Conservation (phyloP, 345 rosid species). For the Euclidium syriacum region DNA sequence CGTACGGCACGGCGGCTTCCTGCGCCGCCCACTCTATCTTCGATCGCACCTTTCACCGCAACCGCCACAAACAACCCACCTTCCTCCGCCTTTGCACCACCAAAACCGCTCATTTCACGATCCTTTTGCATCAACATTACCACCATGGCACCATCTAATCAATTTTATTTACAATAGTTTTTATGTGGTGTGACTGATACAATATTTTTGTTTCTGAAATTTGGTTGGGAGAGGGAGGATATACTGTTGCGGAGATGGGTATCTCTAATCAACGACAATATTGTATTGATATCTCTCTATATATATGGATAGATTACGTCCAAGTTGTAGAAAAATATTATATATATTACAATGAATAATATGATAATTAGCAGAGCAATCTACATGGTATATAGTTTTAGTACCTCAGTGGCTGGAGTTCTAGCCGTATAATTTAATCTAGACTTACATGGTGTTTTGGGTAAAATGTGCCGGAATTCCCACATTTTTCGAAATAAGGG, state of each 20-base stretch:
- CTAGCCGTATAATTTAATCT: not conserved
- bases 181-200: not conserved
- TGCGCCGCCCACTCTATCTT: conserved; percentile 40
- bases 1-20: conserved; percentile 75
- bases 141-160: conserved; percentile 23
- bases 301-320: not conserved
- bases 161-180: not conserved
- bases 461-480: no score
- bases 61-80: conserved; percentile 48
- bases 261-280: conserved; percentile 5
- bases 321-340: not conserved
- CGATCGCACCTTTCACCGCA: conserved; percentile 60
- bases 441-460: no score
- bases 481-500: no score
- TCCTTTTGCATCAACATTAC: conserved; percentile 19
- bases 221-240: not conserved
- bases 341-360: no score
- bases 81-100: conserved; percentile 13
- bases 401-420: not conserved
- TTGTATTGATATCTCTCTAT: not conserved
- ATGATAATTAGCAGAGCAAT: not conserved
- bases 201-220: not conserved
- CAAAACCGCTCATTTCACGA: conserved; percentile 10
- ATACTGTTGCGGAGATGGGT: not conserved
- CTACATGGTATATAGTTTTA: not conserved